Evolutionary conservation across 768 basidiomycete species (phyloP), one percentile per base, ranked within the genome.

Genomic region (Cyclocybe aegerita): DNA sequence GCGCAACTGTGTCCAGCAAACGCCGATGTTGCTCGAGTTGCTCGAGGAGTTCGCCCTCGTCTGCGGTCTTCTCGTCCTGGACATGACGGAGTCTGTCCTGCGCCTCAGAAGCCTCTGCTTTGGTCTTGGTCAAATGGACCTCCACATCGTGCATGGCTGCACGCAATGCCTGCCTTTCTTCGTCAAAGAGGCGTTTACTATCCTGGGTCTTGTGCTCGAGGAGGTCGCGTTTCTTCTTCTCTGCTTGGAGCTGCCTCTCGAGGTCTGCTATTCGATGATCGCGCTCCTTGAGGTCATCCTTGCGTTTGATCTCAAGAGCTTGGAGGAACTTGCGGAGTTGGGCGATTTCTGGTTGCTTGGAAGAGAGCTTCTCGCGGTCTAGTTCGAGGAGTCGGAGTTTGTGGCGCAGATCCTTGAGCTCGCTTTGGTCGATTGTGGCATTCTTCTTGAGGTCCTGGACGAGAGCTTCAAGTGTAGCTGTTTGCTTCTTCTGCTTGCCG

Each of bases 401-500:
- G 35, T 72, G 60, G 11, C 80, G 78, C 4, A 86, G 62, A 15
- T 83, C 85, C 58, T 81, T 88, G 60, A 87, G 61, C 62, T 89
- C 86, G 0, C 71, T 65, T 58, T 86, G 81, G 50, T 86, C 84
- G 0, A 70, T 53, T 0, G 65, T 52, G 12, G 70, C 67, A 14
- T 65, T 49, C 57, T 77, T 82, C 65, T 80, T 86, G 52, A 83
- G 68, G 43, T 87, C 87, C 36, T 82, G 81, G 3, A 87, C 57
- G 36, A 81, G 79, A n/a, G 65, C 54, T 30, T 88, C 86, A 39
- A 82, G 74, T 4, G 68, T 50, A 3, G 82, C 79, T 29, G 72
- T 77, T 50, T 84, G 83, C 60, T 80, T 86, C 73, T 78, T 85
- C 49, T 83, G 73, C 58, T 82, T 87, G 37, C 86, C 82, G 3